Evolutionary conservation across 2,329 filamentous ascomycete genomes (phyloP), one percentile per base, ranked within the genome.

Genomic region (Sclerotinia subarctica): DNA sequence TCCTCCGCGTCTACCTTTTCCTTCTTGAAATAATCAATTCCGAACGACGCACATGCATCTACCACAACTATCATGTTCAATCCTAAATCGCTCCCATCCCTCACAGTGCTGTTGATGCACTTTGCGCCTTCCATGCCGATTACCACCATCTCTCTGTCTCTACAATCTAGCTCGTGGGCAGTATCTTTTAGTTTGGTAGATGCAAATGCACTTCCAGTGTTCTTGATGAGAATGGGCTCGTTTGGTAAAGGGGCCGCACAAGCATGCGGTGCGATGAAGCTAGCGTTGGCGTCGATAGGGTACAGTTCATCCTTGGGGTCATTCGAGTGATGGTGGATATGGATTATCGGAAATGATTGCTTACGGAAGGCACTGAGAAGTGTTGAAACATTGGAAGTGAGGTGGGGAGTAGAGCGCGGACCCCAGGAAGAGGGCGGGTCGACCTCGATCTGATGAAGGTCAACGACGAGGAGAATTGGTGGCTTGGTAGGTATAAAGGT

Each of bases 31-130:
- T 66, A 19, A 0, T 42, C 42, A 1, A 66, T 3, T 11, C 42
- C 69, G 70, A 71, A 74, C 35, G 63, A 69, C 26, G 72, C 71
- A 69, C 71, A 74, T 5, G 73, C 72, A 69, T 75, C 72, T 6
- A 38, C 64, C 2, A 74, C 71, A 66, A 74, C 73, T 10, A 70
- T 53, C 46, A 75, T 70, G 5, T 71, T 56, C 44, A 68, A 72
- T 17, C 73, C 72, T 60, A 74, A 47, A 70, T 75, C 73, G 6
- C 46, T 62, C 5, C 69, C 73, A 68, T 70, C 68, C 21, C 73
- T 70, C 42, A 67, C 67, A 1, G 73, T 73, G 44, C 59, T 73
- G 66, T 72, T 73, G 6, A 75, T 47, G 58, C 73, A 74, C 35
- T 74, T 57, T 19, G 69, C 57, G 5, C 73, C 65, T 70, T 74